These are phyloP conservation scores for Mollisia scopiformis DNA, from an alignment of 2,329 filamentous ascomycete genomes.

Conservation along the genomic window DNA sequence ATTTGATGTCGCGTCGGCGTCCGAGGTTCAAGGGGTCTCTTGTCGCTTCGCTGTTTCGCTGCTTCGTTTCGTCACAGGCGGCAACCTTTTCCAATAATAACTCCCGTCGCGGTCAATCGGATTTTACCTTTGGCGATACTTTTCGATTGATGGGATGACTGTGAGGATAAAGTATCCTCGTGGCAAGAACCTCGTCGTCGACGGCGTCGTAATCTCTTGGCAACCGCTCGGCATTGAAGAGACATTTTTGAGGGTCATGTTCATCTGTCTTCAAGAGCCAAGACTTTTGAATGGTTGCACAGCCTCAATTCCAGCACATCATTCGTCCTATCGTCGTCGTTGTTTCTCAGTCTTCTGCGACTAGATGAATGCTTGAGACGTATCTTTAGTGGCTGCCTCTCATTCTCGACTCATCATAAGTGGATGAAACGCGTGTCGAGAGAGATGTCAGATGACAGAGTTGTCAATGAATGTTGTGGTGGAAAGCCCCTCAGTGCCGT, in stretches of 20 bases:
- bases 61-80: background rate
- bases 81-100: background rate
- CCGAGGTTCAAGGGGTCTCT: background rate
- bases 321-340: conserved; percentile 9
- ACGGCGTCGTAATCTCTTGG: conserved; percentile 11
- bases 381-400: conserved; percentile 8
- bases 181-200: background rate
- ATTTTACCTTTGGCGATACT: background rate
- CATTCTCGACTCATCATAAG: conserved; percentile 4
- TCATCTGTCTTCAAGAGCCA: background rate
- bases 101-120: too few species aligned
- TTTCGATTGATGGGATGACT: background rate
- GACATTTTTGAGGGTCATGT: background rate
- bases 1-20: conserved; percentile 10
- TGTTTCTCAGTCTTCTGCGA: background rate
- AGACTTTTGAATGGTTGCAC: conserved; percentile 2
- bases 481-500: background rate
- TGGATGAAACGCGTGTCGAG: conserved; percentile 18
- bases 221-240: background rate
- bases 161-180: background rate
- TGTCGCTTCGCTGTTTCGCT: background rate
- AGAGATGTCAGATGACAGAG: conserved; percentile 4
- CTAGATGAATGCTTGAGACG: background rate
- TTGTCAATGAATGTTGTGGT: background rate
- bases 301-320: conserved; percentile 7